Evolutionary conservation across 192 early-diverging fungal species (phyloP).

Genomic region (Linnemannia zychae): DNA sequence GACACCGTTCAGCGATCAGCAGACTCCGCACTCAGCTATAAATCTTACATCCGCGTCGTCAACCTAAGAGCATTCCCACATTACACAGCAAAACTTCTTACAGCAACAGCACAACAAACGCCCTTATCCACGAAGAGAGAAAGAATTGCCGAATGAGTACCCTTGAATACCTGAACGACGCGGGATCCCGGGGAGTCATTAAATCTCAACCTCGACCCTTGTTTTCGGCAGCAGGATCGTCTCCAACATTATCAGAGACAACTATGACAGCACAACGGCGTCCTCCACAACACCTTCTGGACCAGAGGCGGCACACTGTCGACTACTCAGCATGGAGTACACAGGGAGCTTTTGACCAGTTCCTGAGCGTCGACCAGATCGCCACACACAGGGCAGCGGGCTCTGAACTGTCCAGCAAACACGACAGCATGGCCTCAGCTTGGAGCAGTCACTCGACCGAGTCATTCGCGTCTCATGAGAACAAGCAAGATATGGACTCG

Average conservation of each 20-base stretch:
- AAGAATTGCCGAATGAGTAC: neutral
- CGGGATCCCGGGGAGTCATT: neutral
- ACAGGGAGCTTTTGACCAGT: neutral
- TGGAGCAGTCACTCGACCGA: slow-evolving; percentile 4
- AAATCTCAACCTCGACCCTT: neutral
- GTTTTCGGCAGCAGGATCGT: neutral
- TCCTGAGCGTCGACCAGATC: neutral
- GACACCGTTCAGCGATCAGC: no score
- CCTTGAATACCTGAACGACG: neutral
- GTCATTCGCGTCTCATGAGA: neutral
- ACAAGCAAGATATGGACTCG: neutral
- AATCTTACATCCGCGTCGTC: neutral
- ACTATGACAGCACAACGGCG: neutral
- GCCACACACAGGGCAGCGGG: neutral
- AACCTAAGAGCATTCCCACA: neutral
- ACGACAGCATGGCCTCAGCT: neutral
- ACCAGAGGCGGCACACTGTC: slow-evolving; percentile 34
- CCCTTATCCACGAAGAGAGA: neutral
- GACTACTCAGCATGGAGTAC: slow-evolving; percentile 18
- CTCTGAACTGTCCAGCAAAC: slow-evolving; percentile 5
- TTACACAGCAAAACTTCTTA: neutral
- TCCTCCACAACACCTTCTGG: slow-evolving; percentile 3
- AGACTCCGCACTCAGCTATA: no score
- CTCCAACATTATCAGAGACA: neutral
- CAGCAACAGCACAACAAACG: neutral